Conservation (phyloP, 2,329 filamentous ascomycete species). For the Fusarium proliferatum region DNA sequence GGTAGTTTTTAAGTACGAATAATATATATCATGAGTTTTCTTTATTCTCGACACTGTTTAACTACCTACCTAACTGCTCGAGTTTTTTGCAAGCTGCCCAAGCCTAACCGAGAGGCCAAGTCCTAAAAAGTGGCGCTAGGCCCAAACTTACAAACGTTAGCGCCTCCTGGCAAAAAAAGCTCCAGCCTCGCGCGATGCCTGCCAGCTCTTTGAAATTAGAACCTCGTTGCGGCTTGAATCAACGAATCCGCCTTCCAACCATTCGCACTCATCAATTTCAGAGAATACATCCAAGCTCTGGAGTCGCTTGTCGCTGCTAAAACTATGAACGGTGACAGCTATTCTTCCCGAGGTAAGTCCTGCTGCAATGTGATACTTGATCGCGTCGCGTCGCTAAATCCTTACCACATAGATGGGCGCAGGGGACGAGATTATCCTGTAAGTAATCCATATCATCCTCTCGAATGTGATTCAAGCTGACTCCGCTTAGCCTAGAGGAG, state of each 20-base stretch:
- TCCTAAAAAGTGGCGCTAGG: slow-evolving; percentile 34
- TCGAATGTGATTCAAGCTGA: slow-evolving; percentile 31
- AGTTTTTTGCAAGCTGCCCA: slow-evolving; percentile 16
- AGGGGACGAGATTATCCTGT: slow-evolving; percentile 68
- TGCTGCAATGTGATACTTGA: slow-evolving; percentile 5
- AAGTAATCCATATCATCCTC: slow-evolving; percentile 42
- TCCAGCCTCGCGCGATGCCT: slow-evolving; percentile 56
- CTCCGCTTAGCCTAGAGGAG: slow-evolving; percentile 45
- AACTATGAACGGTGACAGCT: slow-evolving; percentile 87
- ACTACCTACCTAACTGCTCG: background rate
- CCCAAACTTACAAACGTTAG: slow-evolving; percentile 44
- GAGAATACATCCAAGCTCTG: slow-evolving; percentile 19
- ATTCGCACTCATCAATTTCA: slow-evolving; percentile 39
- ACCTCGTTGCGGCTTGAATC: slow-evolving; percentile 46
- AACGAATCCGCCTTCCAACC: slow-evolving; percentile 38
- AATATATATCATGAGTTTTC: background rate
- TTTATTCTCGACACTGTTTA: background rate
- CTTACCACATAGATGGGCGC: slow-evolving; percentile 56
- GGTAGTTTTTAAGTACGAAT: background rate
- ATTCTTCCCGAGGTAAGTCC: slow-evolving; percentile 78
- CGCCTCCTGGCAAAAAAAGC: slow-evolving; percentile 53
- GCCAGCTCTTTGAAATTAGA: slow-evolving; percentile 44
- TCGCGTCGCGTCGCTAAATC: slow-evolving; percentile 49
- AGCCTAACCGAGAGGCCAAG: background rate
- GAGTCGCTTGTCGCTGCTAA: slow-evolving; percentile 34